Evolutionary conservation across 139 green algal genomes (phyloP), one percentile per base, ranked within the genome.

Genomic region (Pseudopediastrum boryanum): DNA sequence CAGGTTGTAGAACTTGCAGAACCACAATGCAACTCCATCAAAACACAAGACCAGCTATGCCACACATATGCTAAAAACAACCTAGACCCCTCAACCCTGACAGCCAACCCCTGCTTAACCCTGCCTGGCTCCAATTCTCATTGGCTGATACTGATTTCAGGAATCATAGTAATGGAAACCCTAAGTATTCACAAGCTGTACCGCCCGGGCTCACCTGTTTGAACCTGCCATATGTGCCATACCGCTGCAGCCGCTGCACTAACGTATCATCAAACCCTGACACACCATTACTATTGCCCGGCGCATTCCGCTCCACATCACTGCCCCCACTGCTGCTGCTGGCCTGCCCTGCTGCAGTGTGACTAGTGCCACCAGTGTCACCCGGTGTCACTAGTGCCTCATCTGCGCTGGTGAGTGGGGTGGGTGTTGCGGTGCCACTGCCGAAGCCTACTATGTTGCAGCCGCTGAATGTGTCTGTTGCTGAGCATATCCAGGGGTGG

Each of bases 231-330:
- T 90, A 95, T 4, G 87, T 94, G 56, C 90, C 92, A 72, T 86
- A 96, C 2, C 91, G 79, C 84, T 96, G 92, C 80, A 96, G 80
- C 66, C 92, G 88, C 86, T 95, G 90, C 46, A 96, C 90, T 42
- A 96, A 83, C 4, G 82, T 89, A 50, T 90, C 83, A 29, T 50
- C 43, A 7, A 94, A 77, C 0, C 79, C 66, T 63, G 2, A 46
- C 44, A 5, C 43, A 46, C 66, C 27, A 48, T 19, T 62, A 33
- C 75, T 62, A 36, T n/a, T n/a, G n/a, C n/a, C n/a, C n/a, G 61
- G 29, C 31, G 61, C 61, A 6, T 13, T 35, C 61, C 25, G 16
- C 27, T 9, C 3, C 75, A 7, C 25, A 19, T 41, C 54, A 27
- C 65, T 59, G 75, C 39, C 41, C 2, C 48, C 63, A 50, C 21